A percentile compares a stretch with the other conserved stretches of the same genome.
Evolutionary conservation across 306 rosid genomes (phyloP).

Genomic region (Dryas octopetala): DNA sequence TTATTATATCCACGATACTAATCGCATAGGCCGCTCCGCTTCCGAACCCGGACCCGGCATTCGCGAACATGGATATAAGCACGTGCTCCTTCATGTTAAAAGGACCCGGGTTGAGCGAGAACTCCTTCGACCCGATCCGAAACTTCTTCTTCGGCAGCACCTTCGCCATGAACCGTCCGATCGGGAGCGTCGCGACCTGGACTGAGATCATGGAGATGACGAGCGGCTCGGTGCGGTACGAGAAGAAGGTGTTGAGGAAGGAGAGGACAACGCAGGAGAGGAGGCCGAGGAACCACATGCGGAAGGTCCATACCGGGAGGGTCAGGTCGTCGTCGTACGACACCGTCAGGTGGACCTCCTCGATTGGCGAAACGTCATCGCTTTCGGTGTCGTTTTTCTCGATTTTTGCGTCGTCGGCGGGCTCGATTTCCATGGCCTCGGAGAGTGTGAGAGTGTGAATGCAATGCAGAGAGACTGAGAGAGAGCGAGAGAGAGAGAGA

Average conservation of each 20-base stretch:
- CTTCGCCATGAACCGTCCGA: slow-evolving; percentile 68
- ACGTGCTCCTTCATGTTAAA: slow-evolving; percentile 89
- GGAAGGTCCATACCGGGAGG: slow-evolving; percentile 81
- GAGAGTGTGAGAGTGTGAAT: neutral
- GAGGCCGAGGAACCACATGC: slow-evolving; percentile 78
- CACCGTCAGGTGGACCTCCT: slow-evolving; percentile 68
- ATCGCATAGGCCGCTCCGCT: slow-evolving; percentile 63
- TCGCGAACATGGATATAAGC: slow-evolving; percentile 72
- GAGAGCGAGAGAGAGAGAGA: neutral
- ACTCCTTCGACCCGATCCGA: slow-evolving; percentile 26
- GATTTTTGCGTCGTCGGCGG: neutral
- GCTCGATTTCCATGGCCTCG: neutral
- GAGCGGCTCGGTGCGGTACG: slow-evolving; percentile 67
- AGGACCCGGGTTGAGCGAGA: slow-evolving; percentile 78
- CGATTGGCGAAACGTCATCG: slow-evolving; percentile 61
- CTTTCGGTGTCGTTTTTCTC: slow-evolving; percentile 39
- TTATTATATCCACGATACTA: slow-evolving; percentile 57
- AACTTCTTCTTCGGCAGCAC: slow-evolving; percentile 45
- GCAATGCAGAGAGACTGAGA: neutral
- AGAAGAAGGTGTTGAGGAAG: slow-evolving; percentile 79
- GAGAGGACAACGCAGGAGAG: slow-evolving; percentile 59
- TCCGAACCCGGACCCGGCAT: slow-evolving; percentile 74
- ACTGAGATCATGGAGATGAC: slow-evolving; percentile 59
- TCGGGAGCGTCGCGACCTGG: slow-evolving; percentile 64
- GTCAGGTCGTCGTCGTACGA: slow-evolving; percentile 57